Percentiles rank a stretch among this genome's conserved stretches.
Conservation (phyloP, 345 rosid species). For the Corchorus capsularis region DNA sequence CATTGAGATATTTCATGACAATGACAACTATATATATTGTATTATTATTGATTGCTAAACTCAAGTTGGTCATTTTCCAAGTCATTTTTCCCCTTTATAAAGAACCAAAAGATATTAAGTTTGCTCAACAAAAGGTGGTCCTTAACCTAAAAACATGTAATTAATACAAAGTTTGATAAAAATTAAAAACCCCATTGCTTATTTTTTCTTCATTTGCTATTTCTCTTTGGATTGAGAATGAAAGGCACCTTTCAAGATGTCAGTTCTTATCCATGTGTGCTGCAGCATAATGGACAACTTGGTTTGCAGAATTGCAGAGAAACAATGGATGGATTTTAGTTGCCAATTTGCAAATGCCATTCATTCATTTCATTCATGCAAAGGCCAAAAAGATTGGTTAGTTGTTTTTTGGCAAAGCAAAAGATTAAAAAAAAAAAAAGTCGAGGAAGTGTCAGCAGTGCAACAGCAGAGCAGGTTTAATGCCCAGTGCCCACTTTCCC, state of each 20-base stretch:
- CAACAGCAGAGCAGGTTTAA: not conserved
- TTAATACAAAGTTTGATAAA: not conserved
- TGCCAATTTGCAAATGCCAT: not conserved
- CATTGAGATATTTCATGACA: no score
- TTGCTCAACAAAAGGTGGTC: not conserved
- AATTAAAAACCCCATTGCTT: not conserved
- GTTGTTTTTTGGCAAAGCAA: not conserved
- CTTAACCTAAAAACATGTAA: not conserved
- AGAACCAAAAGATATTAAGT: not conserved
- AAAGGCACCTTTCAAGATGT: not conserved
- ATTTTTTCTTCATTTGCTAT: no score
- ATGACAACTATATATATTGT: no score
- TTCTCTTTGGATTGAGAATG: not conserved
- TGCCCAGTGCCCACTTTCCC: conserved; percentile 6
- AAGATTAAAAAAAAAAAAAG: not conserved
- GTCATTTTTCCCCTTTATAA: no score
- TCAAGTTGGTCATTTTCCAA: not conserved
- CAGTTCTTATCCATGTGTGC: not conserved
- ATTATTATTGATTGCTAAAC: not conserved
- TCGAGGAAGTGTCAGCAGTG: not conserved
- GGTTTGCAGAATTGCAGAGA: not conserved
- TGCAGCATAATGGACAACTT: not conserved
- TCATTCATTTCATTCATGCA: not conserved
- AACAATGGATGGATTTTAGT: not conserved
- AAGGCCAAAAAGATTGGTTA: not conserved